Percentiles rank a stretch among this genome's conserved stretches.
Conservation (phyloP, 2,329 filamentous ascomycete species). For the Phaeosphaeria sp. region DNA sequence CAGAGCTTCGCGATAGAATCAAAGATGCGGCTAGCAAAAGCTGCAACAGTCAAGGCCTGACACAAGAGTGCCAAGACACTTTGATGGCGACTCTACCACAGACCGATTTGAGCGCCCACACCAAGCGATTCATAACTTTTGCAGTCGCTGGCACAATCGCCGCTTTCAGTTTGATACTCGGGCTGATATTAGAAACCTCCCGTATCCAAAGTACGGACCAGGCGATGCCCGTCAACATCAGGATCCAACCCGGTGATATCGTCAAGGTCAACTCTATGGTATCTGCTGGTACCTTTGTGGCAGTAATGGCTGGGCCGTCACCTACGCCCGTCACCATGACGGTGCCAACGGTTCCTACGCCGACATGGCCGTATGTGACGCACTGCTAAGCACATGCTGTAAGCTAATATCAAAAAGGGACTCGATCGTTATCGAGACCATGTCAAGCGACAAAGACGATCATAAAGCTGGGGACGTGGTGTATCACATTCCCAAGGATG, state of each 20-base stretch:
- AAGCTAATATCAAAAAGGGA: too few relatives aligned
- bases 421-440: neutral
- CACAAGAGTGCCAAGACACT: slow-evolving; percentile 8
- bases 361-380: neutral
- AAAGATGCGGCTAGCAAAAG: slow-evolving; percentile 4
- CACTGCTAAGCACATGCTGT: too few relatives aligned
- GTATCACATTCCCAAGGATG: slow-evolving; percentile 9
- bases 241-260: neutral
- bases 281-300: neutral
- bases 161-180: neutral
- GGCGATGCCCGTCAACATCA: neutral
- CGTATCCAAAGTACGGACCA: neutral
- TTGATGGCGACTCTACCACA: slow-evolving; percentile 10
- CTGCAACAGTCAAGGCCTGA: slow-evolving; percentile 1
- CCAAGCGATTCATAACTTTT: slow-evolving; percentile 1
- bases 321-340: neutral
- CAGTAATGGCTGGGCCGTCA: neutral
- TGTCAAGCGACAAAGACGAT: slow-evolving; percentile 8
- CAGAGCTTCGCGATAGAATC: slow-evolving; percentile 12
- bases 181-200: neutral
- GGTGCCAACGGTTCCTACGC: neutral
- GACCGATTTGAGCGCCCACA: slow-evolving; percentile 10
- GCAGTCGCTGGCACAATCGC: neutral
- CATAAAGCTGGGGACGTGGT: slow-evolving; percentile 16
- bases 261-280: neutral